Percentiles rank a stretch among this genome's conserved stretches.
phyloP scores from a whole-genome alignment of 2,329 filamentous ascomycete genomes.

The Anthostomella pinea region DNA sequence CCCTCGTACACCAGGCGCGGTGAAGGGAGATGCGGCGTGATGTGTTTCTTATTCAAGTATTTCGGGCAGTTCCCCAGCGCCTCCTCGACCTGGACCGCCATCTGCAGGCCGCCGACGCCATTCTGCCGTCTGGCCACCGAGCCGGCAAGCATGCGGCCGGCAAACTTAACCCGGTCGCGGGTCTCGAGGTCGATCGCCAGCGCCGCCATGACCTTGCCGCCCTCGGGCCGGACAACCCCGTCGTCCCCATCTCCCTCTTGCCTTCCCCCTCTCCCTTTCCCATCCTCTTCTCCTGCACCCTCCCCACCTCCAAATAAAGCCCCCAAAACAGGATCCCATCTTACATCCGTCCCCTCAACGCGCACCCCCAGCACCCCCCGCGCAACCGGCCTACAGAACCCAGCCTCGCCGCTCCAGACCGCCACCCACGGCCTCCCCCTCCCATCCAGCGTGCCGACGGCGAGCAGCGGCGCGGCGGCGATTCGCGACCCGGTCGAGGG shows the following conservation, averaged over 20 bases:
- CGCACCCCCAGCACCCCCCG: conserved; percentile 62
- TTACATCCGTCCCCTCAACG: conserved; percentile 56
- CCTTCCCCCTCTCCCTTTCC: conserved; percentile 29
- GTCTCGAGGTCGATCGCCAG: conserved; percentile 63
- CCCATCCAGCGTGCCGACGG: conserved; percentile 68
- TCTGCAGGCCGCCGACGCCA: conserved; percentile 38
- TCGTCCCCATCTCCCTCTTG: conserved; percentile 19
- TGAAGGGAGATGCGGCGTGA: conserved; percentile 52
- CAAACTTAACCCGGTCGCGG: conserved; percentile 71
- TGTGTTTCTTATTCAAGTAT: conserved; percentile 73
- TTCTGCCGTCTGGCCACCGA: conserved; percentile 38
- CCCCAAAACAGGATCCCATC: conserved; percentile 67
- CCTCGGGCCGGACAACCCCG: conserved; percentile 31
- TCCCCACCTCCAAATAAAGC: conserved; percentile 47
- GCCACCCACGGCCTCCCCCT: conserved; percentile 71
- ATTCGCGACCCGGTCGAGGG: conserved; percentile 60
- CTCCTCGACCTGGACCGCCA: conserved; percentile 68
- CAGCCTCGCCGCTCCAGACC: conserved; percentile 70
- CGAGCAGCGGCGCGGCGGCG: conserved; percentile 62
- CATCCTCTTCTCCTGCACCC: conserved; percentile 27
- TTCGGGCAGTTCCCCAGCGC: conserved; percentile 84
- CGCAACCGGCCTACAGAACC: conserved; percentile 63
- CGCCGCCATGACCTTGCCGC: conserved; percentile 44
- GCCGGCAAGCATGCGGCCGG: conserved; percentile 66
- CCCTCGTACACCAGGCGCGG: conserved; percentile 41